Conservation (phyloP, 108 stramenopile genomes). For the Pseudonitzschia multistriata region DNA sequence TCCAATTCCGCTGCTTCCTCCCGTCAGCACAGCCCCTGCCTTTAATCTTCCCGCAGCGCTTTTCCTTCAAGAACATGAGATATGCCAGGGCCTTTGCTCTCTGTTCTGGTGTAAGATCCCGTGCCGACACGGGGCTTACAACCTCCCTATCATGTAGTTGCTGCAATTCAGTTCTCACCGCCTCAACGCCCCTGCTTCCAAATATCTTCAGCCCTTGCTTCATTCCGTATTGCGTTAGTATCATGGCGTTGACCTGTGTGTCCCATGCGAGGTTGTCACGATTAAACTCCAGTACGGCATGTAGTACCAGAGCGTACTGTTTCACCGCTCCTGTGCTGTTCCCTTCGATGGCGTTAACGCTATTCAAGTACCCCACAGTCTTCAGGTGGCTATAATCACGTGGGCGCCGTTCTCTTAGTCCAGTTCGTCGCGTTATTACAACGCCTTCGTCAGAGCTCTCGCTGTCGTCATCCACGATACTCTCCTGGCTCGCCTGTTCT, state of each 20-base stretch:
- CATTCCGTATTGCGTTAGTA: neutral
- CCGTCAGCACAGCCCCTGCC: no score
- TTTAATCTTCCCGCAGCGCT: no score
- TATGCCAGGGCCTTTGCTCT: slow-evolving; percentile 28
- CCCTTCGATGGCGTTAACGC: no score
- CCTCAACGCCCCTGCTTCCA: slow-evolving; percentile 32
- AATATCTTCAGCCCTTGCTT: slow-evolving; percentile 36
- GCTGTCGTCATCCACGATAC: neutral
- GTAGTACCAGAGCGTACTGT: no score
- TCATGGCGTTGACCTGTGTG: slow-evolving; percentile 17
- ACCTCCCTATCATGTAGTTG: slow-evolving; percentile 40
- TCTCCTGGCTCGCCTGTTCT: slow-evolving; percentile 1
- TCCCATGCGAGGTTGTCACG: slow-evolving; percentile 15
- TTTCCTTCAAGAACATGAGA: slow-evolving; percentile 51
- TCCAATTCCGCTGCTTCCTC: neutral
- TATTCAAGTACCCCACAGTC: no score
- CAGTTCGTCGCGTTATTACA: neutral
- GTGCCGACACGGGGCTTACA: slow-evolving; percentile 23
- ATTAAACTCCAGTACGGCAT: no score
- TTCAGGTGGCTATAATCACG: no score
- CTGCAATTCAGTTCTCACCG: slow-evolving; percentile 37
- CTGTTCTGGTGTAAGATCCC: slow-evolving; percentile 32
- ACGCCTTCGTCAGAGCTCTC: neutral
- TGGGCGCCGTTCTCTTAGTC: neutral
- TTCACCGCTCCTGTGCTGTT: no score